Percentiles rank a stretch among this genome's conserved stretches.
Evolutionary conservation across 164 flowering plant genomes (phyloP).

Genomic region (Magnolia changhungtana): DNA sequence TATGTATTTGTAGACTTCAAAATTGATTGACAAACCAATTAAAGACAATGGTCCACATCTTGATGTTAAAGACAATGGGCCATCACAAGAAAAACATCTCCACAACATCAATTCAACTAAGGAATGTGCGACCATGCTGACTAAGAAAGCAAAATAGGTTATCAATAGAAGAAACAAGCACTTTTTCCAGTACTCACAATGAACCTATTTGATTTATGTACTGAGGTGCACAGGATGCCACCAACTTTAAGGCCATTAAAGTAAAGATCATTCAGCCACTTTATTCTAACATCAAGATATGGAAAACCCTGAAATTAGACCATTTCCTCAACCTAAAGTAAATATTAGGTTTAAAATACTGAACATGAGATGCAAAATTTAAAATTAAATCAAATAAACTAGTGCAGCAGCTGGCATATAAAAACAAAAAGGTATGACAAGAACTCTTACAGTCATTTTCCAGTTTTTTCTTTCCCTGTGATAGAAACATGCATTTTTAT

Average conservation of each 20-base stretch:
- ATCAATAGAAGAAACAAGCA: slow-evolving; percentile 14
- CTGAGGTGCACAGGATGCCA: slow-evolving; percentile 92
- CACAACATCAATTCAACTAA: not conserved
- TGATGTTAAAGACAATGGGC: too few relatives aligned
- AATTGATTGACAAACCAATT: too few relatives aligned
- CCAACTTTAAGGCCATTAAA: slow-evolving; percentile 90
- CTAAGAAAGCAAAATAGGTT: slow-evolving; percentile 4
- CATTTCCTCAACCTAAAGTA: not conserved
- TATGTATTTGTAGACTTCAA: too few relatives aligned
- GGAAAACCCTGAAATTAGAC: slow-evolving; percentile 75
- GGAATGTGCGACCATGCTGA: not conserved
- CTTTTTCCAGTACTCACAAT: slow-evolving; percentile 82
- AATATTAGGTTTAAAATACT: too few relatives aligned
- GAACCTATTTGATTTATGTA: slow-evolving; percentile 75
- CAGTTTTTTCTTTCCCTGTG: too few relatives aligned
- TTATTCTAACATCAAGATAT: slow-evolving; percentile 70
- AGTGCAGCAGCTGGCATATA: not conserved
- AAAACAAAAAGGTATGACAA: too few relatives aligned
- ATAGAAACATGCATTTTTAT: too few relatives aligned
- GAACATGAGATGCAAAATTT: not conserved
- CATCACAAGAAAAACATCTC: not conserved
- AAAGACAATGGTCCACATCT: too few relatives aligned
- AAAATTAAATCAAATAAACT: not conserved
- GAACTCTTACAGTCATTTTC: too few relatives aligned
- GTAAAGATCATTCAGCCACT: slow-evolving; percentile 99